These are phyloP conservation scores for Fusarium incarnatum DNA, from an alignment of 2,329 filamentous ascomycete species.

Conservation along the genomic window DNA sequence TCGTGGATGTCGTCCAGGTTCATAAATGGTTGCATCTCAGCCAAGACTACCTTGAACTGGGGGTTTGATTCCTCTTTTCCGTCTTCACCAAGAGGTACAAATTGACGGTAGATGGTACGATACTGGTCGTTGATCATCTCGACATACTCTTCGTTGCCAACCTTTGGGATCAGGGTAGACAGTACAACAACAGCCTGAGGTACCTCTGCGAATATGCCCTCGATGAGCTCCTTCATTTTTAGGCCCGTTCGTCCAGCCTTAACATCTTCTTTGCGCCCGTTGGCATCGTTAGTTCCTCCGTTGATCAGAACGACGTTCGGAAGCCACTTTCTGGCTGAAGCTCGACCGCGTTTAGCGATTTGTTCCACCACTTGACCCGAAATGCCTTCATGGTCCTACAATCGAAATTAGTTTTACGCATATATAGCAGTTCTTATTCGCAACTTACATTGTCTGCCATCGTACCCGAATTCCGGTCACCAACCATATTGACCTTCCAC, in stretches of 20 bases:
- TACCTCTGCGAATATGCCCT: slow-evolving; percentile 3
- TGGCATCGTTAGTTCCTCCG: slow-evolving; percentile 4
- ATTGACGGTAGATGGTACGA: slow-evolving; percentile 1
- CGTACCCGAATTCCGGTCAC: not conserved
- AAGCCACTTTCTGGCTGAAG: not conserved
- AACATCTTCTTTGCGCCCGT: not conserved
- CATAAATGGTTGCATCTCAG: slow-evolving; percentile 4
- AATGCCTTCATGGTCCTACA: slow-evolving; percentile 1
- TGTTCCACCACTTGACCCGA: not conserved
- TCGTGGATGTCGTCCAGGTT: not conserved
- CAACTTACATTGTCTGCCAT: slow-evolving; percentile 6
- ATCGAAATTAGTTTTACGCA: not conserved
- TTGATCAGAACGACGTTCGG: not conserved
- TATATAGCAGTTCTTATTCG: no score
- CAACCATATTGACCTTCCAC: slow-evolving; percentile 12
- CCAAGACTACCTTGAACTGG: slow-evolving; percentile 1
- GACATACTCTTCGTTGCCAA: not conserved
- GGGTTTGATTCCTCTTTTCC: slow-evolving; percentile 1
- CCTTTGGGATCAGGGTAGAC: slow-evolving; percentile 1
- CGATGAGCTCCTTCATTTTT: slow-evolving; percentile 4
- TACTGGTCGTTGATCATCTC: slow-evolving; percentile 1
- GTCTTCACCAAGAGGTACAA: not conserved
- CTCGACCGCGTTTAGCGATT: slow-evolving; percentile 1
- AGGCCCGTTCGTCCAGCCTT: not conserved
- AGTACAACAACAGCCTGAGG: slow-evolving; percentile 1